Evolutionary conservation across 208 protist genomes (phyloP).

Genomic region (Phytomonas sp.): DNA sequence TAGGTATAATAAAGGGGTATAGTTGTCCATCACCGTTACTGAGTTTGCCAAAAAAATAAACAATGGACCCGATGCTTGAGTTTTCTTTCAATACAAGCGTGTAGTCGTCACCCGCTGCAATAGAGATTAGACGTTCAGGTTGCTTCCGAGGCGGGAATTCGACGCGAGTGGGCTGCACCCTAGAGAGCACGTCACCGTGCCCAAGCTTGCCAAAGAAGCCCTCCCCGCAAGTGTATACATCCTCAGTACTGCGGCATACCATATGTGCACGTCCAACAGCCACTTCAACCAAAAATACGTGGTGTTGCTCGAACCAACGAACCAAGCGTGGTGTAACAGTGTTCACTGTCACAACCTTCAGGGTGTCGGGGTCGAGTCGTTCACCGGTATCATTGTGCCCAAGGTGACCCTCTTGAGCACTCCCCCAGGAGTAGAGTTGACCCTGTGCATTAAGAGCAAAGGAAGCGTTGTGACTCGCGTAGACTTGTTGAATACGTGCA

Average conservation of each 20-base stretch:
- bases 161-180: slow-evolving; percentile 44
- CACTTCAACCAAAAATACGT: slow-evolving; percentile 51
- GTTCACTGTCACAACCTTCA: slow-evolving; percentile 43
- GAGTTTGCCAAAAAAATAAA: slow-evolving; percentile 75
- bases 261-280: slow-evolving; percentile 51
- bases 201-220: slow-evolving; percentile 70
- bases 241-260: slow-evolving; percentile 42
- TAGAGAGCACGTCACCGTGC: slow-evolving; percentile 24
- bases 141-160: slow-evolving; percentile 50
- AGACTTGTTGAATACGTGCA: slow-evolving; percentile 45
- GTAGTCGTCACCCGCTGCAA: slow-evolving; percentile 73
- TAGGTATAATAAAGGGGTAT: slow-evolving; percentile 32
- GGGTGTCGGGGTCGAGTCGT: slow-evolving; percentile 41
- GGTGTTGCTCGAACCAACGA: slow-evolving; percentile 66
- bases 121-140: slow-evolving; percentile 30
- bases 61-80: slow-evolving; percentile 37
- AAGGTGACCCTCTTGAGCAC: slow-evolving; percentile 64
- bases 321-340: slow-evolving; percentile 37
- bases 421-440: slow-evolving; percentile 66
- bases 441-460: slow-evolving; percentile 56
- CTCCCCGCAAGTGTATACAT: slow-evolving; percentile 73
- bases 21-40: slow-evolving; percentile 52
- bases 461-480: slow-evolving; percentile 46
- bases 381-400: slow-evolving; percentile 58
- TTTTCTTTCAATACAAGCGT: slow-evolving; percentile 65